Evolutionary conservation across 2,329 filamentous ascomycete genomes (phyloP).

Genomic region (Ophiostoma australiae): DNA sequence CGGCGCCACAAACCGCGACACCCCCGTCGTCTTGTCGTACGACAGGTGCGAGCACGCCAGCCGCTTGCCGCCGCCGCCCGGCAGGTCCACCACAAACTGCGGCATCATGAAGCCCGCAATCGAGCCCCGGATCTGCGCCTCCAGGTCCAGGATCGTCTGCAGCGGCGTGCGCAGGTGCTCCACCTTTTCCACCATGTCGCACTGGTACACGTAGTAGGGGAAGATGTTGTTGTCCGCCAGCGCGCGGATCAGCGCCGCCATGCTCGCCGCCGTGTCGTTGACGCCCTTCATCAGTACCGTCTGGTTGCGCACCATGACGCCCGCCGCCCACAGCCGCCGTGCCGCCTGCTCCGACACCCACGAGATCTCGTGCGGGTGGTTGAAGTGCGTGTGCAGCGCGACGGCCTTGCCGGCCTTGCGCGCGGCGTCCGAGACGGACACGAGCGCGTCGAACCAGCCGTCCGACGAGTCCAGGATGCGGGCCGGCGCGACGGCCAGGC

Average conservation of each 20-base stretch:
- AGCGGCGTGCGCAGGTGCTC: slow-evolving; percentile 61
- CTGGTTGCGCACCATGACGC: slow-evolving; percentile 56
- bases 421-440: slow-evolving; percentile 48
- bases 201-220: slow-evolving; percentile 64
- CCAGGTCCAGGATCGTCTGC: slow-evolving; percentile 53
- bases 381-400: slow-evolving; percentile 62
- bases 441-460: slow-evolving; percentile 49
- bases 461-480: slow-evolving; percentile 50
- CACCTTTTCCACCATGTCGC: slow-evolving; percentile 56
- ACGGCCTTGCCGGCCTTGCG: slow-evolving; percentile 53
- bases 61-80: slow-evolving; percentile 59
- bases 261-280: slow-evolving; percentile 52
- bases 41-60: slow-evolving; percentile 49
- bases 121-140: slow-evolving; percentile 53
- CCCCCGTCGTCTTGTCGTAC: slow-evolving; percentile 50
- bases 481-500: slow-evolving; percentile 54
- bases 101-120: slow-evolving; percentile 61
- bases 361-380: slow-evolving; percentile 57
- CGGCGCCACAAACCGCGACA: slow-evolving; percentile 53
- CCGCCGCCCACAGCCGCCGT: slow-evolving; percentile 45
- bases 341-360: slow-evolving; percentile 54
- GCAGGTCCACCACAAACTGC: slow-evolving; percentile 59
- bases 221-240: slow-evolving; percentile 54
- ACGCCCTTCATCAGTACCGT: slow-evolving; percentile 54
- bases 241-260: slow-evolving; percentile 49